Evolutionary conservation across 768 basidiomycete genomes (phyloP).

Genomic region (Mycena albidolilacea): DNA sequence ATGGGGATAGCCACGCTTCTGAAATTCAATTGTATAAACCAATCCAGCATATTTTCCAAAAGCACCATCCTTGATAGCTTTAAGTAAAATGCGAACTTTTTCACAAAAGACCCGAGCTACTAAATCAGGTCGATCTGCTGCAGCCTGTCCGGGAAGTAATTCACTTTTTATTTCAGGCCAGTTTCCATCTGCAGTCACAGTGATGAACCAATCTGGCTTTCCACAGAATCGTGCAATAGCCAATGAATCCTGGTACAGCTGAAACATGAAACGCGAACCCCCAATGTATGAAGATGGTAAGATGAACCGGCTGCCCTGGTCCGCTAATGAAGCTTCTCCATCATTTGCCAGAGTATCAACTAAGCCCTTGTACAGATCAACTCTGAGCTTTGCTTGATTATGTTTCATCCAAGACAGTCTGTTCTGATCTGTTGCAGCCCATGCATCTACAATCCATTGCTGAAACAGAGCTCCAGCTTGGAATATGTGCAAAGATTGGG

Average conservation of each 20-base stretch:
- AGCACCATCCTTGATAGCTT: not conserved
- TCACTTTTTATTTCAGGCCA: conserved; percentile 55
- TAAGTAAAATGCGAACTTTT: conserved; percentile 12
- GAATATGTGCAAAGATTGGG: conserved; percentile 42
- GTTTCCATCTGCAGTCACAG: conserved; percentile 47
- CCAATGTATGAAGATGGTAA: conserved; percentile 27
- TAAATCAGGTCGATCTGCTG: conserved; percentile 43
- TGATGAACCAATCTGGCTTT: conserved; percentile 24
- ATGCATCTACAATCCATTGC: conserved; percentile 61
- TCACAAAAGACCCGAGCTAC: conserved; percentile 44
- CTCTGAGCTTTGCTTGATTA: conserved; percentile 9
- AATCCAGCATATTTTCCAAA: conserved; percentile 29
- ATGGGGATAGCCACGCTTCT: conserved; percentile 61
- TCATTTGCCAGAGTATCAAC: conserved; percentile 17
- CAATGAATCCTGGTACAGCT: conserved; percentile 16
- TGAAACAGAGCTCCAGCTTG: conserved; percentile 55
- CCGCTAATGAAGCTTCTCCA: not conserved
- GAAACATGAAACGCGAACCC: conserved; percentile 25
- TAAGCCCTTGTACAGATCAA: conserved; percentile 22
- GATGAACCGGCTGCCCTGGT: conserved; percentile 7
- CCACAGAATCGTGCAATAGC: conserved; percentile 16
- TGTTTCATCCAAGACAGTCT: conserved; percentile 50
- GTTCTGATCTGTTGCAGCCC: conserved; percentile 59
- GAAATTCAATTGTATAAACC: conserved; percentile 61
- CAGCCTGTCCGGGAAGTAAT: conserved; percentile 38